A percentile compares a stretch with the other conserved stretches of the same genome.
phyloP scores from a whole-genome alignment of 352 stramenopile species.

The Globisporangium irregulare region DNA sequence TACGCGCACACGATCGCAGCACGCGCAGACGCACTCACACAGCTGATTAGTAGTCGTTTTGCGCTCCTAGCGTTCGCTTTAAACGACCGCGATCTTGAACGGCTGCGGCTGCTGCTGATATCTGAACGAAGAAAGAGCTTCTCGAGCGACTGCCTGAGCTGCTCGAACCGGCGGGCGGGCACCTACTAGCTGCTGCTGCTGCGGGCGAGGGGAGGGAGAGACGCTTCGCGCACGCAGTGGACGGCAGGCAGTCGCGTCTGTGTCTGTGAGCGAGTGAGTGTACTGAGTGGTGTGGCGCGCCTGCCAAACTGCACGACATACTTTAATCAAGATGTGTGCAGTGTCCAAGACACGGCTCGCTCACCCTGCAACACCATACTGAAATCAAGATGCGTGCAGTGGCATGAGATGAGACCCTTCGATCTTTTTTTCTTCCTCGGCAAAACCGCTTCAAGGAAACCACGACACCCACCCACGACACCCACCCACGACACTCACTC shows the following conservation, averaged over 20 bases:
- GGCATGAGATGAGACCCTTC: slow-evolving; percentile 8
- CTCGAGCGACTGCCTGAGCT: not conserved
- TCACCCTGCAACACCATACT: not conserved
- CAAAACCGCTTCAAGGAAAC: slow-evolving; percentile 3
- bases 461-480: not conserved
- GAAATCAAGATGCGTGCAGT: too few species aligned
- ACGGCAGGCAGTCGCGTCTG: not conserved
- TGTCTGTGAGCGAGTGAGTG: not conserved
- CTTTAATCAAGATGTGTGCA: too few species aligned
- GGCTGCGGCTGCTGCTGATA: not conserved
- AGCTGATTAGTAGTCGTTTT: not conserved
- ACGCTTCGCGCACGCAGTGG: slow-evolving; percentile 1
- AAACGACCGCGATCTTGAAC: not conserved
- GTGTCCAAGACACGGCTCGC: too few species aligned
- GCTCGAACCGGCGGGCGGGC: not conserved
- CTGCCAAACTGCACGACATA: not conserved
- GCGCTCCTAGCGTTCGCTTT: not conserved
- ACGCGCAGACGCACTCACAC: not conserved
- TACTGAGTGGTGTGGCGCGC: not conserved
- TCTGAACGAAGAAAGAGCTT: not conserved
- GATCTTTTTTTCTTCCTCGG: slow-evolving; percentile 10
- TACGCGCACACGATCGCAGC: not conserved
- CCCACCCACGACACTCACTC: not conserved
- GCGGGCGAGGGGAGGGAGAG: slow-evolving; percentile 1
- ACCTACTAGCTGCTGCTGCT: not conserved